phyloP scores from a whole-genome alignment of 441 rosid genomes.

The Populus tomentosa region DNA sequence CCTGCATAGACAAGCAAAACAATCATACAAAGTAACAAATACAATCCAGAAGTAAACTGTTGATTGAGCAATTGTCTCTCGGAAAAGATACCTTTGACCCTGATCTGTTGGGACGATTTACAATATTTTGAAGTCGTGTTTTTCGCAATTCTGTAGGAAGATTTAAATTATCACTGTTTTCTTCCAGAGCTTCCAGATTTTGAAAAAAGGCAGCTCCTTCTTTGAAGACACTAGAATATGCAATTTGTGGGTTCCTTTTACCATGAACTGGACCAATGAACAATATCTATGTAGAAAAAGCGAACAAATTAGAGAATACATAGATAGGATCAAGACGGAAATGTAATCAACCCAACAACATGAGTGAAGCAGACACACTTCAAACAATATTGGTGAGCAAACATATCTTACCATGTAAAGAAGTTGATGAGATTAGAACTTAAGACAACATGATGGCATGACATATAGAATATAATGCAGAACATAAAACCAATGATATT shows the following conservation, averaged over 20 bases:
- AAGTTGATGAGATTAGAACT: background rate
- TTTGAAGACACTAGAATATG: conserved; percentile 36
- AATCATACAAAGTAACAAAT: conserved; percentile 13
- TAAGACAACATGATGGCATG: background rate
- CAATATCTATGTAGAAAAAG: conserved; percentile 43
- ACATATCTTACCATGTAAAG: background rate
- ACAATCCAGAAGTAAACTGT: conserved; percentile 8
- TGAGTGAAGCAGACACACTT: conserved; percentile 6
- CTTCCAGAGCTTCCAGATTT: conserved; percentile 27
- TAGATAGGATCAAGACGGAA: conserved; percentile 6
- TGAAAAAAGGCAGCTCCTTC: conserved; percentile 22
- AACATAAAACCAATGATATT: background rate
- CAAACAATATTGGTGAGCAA: conserved; percentile 9
- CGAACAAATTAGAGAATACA: background rate
- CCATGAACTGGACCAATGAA: conserved; percentile 74
- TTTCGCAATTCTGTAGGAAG: conserved; percentile 41
- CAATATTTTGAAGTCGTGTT: conserved; percentile 47
- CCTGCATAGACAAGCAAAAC: conserved; percentile 37
- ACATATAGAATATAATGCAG: background rate
- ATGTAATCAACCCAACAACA: conserved; percentile 12
- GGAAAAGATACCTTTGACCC: conserved; percentile 67
- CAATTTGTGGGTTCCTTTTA: conserved; percentile 40
- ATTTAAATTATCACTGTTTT: conserved; percentile 26
- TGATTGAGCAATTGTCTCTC: conserved; percentile 8
- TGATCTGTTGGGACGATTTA: conserved; percentile 43